These are phyloP conservation scores for Macrophomina pseudophaseolina DNA, from an alignment of 2,329 filamentous ascomycete species.

Conservation along the genomic window DNA sequence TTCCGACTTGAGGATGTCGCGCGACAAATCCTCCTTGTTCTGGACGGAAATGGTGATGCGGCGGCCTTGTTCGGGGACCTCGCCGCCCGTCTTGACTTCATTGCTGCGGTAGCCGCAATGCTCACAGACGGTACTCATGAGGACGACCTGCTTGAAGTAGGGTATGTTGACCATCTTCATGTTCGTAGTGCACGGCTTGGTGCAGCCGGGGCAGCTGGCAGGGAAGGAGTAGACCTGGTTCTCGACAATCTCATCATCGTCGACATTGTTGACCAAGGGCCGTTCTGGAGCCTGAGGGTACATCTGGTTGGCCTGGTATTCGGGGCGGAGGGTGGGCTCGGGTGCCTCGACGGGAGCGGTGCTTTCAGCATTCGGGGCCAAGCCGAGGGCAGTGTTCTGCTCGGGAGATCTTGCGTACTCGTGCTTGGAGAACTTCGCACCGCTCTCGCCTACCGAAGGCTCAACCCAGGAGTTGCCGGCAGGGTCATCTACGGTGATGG, in stretches of 20 bases:
- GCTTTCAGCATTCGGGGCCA: constrained; percentile 57
- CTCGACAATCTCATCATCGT: constrained; percentile 82
- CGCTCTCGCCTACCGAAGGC: constrained; percentile 73
- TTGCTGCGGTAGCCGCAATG: constrained; percentile 93
- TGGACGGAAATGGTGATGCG: constrained; percentile 79
- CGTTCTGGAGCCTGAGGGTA: constrained; percentile 48
- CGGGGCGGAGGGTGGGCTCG: constrained; percentile 60
- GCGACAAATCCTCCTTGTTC: constrained; percentile 73
- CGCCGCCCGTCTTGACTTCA: constrained; percentile 96
- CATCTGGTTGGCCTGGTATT: constrained; percentile 56
- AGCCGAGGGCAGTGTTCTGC: constrained; percentile 85
- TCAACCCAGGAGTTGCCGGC: constrained; percentile 97
- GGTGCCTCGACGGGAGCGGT: constrained; percentile 55
- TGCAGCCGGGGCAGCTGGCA: constrained; percentile 88
- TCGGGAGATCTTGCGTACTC: constrained; percentile 83
- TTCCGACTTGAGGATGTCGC: constrained; percentile 96
- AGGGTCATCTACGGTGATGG: constrained; percentile 84
- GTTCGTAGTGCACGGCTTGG: constrained; percentile 83
- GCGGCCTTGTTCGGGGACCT: constrained; percentile 83
- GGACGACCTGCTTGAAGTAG: constrained; percentile 94
- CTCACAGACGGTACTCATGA: constrained; percentile 94
- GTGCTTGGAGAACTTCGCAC: constrained; percentile 87
- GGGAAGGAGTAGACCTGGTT: constrained; percentile 94
- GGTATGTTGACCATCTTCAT: constrained; percentile 99
- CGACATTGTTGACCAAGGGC: constrained; percentile 49